Base-by-base conservation (phyloP, 176 grass and related monocot species). In the Avena eriantha region DNA sequence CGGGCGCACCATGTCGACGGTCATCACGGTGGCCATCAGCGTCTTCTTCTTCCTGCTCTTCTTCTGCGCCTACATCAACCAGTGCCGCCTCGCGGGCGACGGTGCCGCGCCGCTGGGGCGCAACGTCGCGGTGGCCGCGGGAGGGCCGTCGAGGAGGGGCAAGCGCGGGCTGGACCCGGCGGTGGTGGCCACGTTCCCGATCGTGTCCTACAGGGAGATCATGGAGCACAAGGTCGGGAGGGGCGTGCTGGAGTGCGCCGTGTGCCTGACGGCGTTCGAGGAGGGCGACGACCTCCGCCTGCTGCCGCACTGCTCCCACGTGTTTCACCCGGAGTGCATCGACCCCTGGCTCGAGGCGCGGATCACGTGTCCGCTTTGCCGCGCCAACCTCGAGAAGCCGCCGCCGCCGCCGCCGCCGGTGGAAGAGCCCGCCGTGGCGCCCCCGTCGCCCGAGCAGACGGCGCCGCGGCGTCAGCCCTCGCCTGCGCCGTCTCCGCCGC, bases 241-340 rank as follows among this genome's bases (percentile, higher is more conserved):
- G 73, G 72, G 90, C 39, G 86, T 82, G 70, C 90, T 98, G 0
- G 96, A 98, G 85, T 99, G 97, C 83, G 92, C 97, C 7, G 97
- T 99, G 70, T 99, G 97, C 84, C 86, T 99, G 17, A 97, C 89
- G 49, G 73, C 87, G 86, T 99, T 99, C 73, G 92, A 97, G 80
- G 94, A 97, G 71, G 89, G 82, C 21, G 97, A 99, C 80, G 90
- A 82, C 6, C 94, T 99, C 33, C 94, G 87, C 36, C 90, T 99
- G 51, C 90, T 99, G 1, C 94, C 97, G 8, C 93, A 91, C 77
- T 99, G 97, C 73, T 91, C 85, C 8, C 97, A 99, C 84, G 97
- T 87, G 13, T 99, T 99, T 87, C 97, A 99, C 86, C 82, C 91
- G 0, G 97, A 99, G 7, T 99, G 97, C 86, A 97, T 99, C 80